A percentile compares a stretch with the other conserved stretches of the same genome.
Conservation (phyloP, 768 basidiomycete species). For the Suillus lakei region DNA sequence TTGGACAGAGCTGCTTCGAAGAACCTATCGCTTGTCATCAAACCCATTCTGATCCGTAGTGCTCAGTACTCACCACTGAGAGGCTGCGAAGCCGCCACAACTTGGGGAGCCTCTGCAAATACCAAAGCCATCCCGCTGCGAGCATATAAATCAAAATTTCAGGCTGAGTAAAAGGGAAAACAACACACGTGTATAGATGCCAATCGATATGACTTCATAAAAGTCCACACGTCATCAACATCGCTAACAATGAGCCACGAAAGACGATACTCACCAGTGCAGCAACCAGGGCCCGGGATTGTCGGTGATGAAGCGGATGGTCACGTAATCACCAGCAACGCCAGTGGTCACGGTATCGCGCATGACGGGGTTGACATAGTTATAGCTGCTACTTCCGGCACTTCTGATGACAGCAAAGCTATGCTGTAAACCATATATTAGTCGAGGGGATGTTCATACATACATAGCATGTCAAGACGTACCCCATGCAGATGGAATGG, state of each 20-base stretch:
- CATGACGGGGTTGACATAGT: neutral
- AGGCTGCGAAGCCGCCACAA: neutral
- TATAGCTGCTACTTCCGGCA: neutral
- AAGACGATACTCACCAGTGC: neutral
- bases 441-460: neutral
- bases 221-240: neutral
- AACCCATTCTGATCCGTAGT: neutral
- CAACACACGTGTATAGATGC: neutral
- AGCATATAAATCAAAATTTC: neutral
- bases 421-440: neutral
- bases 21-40: neutral
- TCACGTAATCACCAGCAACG: neutral
- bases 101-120: neutral
- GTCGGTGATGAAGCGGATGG: neutral
- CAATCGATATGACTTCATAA: conserved; percentile 3
- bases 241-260: neutral
- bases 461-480: neutral
- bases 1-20: conserved; percentile 1
- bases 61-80: neutral
- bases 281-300: neutral
- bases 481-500: conserved; percentile 26
- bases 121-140: conserved; percentile 1
- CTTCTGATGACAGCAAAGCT: neutral
- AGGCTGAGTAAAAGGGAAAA: neutral
- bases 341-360: neutral